phyloP scores from a whole-genome alignment of 306 rosid genomes.

The Cyclanthera cordifolia region DNA sequence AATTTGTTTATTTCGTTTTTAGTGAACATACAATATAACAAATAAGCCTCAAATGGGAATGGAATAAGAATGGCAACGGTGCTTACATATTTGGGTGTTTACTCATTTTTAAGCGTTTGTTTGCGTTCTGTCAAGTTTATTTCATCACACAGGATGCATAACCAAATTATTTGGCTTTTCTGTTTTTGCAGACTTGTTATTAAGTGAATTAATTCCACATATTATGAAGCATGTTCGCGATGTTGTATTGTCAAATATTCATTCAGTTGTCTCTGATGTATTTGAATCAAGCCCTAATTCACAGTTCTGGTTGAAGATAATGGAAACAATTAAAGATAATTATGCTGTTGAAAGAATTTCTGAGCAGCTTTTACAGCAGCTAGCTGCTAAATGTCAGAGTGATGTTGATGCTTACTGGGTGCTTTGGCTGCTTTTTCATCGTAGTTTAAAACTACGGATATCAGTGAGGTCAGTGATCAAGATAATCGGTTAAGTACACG shows the following conservation, averaged over 20 bases:
- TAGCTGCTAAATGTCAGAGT: conserved; percentile 42
- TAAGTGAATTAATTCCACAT: conserved; percentile 43
- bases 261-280: conserved; percentile 26
- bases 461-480: conserved; percentile 53
- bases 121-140: neutral
- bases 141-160: conserved; percentile 3
- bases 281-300: conserved; percentile 39
- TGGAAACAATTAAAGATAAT: conserved; percentile 58
- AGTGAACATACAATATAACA: neutral
- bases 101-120: neutral
- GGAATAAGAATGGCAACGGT: neutral
- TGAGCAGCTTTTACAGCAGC: conserved; percentile 66
- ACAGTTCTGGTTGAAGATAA: conserved; percentile 61
- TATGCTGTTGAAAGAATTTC: conserved; percentile 64
- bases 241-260: conserved; percentile 29
- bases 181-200: conserved; percentile 49
- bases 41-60: neutral
- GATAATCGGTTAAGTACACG: neutral
- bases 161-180: conserved; percentile 15
- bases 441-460: conserved; percentile 28
- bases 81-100: neutral
- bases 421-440: conserved; percentile 70
- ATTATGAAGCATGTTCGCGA: conserved; percentile 42
- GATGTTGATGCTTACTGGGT: conserved; percentile 84
- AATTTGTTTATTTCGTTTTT: neutral